Evolutionary conservation across 1,284 basidiomycete genomes (phyloP), one percentile per base, ranked within the genome.

Genomic region (Bjerkandera adusta): DNA sequence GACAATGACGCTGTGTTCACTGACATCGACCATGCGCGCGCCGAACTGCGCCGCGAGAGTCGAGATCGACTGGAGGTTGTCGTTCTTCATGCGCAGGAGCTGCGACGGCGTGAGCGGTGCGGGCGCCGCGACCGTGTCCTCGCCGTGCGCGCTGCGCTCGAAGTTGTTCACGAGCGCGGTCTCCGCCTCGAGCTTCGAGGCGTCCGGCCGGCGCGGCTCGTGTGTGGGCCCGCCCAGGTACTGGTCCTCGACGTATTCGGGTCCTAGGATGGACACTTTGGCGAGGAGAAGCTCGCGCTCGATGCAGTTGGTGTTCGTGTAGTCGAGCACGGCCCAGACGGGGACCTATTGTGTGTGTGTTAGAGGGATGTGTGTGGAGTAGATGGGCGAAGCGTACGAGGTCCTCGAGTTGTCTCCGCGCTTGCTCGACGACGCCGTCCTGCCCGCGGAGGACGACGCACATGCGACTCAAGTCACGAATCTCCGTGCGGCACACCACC

Each of bases 401-500:
- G 63, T 97, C 94, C 60, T 97, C 94, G 13, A 97, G 79, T 60
- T 97, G 94, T 53, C 94, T 76, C 36, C 94, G 77, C 21, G 92
- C 95, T 70, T 99, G 97, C 68, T 99, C 97, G 43, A 99, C 89
- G 34, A 99, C 95, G 51, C 92, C 93, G 61, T 99, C 96, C 68
- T 99, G 97, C 1, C 96, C 97, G 54, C 85, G 87, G 40, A 99
- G 78, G 54, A 97, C 93, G 67, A 99, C 93, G 63, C 92, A 98
- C 97, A 99, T 99, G 43, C 97, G 83, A 72, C 90, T 94, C 35
- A 99, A 77, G 71, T 99, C 97, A 48, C 91, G 85, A 57, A 99
- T 94, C 70, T 99, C 97, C 36, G 97, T 99, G 49, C 92, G 84
- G 70, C 97, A 99, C 18, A 99, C 97, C 57, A 99, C 97, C 51